Base-by-base conservation (phyloP, 257 asterid genomes). In the Plectranthus barbatus region DNA sequence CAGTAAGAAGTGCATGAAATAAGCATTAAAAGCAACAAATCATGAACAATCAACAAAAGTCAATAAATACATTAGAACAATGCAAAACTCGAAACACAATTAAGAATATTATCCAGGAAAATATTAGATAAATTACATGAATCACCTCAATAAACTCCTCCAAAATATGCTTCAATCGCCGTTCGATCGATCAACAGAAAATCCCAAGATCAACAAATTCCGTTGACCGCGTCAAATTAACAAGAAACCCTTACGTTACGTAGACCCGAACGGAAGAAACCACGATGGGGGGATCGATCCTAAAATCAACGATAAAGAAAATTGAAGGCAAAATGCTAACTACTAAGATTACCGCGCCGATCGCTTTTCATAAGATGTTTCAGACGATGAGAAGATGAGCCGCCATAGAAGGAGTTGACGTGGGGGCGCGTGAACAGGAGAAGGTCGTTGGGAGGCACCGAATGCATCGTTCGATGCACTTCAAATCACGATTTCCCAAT, bases 401-500 rank as follows among this genome's bases (percentile, higher is more conserved):
- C 86, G 71, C 77, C 84, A 73, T 78, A 73, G 83, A 79, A 84
- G 57, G 75, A 76, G 50, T 67, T 57, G 47, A 68, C 72, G 74
- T 71, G 69, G 11, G 82, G 78, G 69, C 78, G 83, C 66, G 80
- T 60, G 62, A 74, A 66, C 31, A 80, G 57, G 12, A 73, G 58
- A 33, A 64, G 67, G 19, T 49, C 65, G 64, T 44, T 53, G 18
- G 90, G 75, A 80, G 86, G 90, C 94, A 86, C 85, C 90, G 96
- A 86, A 84, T 86, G 85, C 98, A 92, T 92, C 62, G 81, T 81
- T 73, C 91, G 97, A 88, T 92, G 96, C 97, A 77, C 95, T 81
- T 76, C 77, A 64, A 76, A 74, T 75, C 67, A 67, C 48, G 50
- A 60, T 48, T 76, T 68, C 41, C 77, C 75, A 71, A 68, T 66